Conservation (phyloP, 257 asterid genomes). For the Penstemon barbatus region DNA sequence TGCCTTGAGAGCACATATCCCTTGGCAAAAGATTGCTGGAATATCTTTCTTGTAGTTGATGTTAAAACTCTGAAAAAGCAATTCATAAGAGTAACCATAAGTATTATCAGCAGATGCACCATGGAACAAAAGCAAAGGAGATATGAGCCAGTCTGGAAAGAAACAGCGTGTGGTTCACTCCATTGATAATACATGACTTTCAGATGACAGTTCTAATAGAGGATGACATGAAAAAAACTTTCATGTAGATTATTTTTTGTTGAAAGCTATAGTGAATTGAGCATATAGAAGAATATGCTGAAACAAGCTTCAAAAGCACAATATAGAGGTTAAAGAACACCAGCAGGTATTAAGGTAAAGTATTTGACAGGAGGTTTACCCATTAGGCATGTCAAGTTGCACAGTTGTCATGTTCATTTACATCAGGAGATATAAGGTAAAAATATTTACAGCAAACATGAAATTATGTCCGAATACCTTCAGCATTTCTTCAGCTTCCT, state of each 20-base stretch:
- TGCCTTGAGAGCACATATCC: constrained; percentile 70
- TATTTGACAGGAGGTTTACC: not conserved
- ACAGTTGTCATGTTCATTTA: not conserved
- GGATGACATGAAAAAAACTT: not conserved
- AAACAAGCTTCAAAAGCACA: not conserved
- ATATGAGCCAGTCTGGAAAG: not conserved
- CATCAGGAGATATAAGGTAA: no score
- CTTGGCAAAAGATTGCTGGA: constrained; percentile 81
- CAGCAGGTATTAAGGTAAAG: not conserved
- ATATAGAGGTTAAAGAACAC: not conserved
- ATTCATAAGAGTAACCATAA: constrained; percentile 40
- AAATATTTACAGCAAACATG: not conserved
- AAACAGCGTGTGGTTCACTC: not conserved
- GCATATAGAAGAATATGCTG: constrained; percentile 16
- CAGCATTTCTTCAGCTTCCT: constrained; percentile 58
- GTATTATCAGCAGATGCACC: not conserved
- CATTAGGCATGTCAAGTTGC: not conserved
- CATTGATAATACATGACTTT: not conserved
- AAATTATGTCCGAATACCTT: constrained; percentile 39
- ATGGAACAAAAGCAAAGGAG: not conserved
- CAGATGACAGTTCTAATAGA: not conserved
- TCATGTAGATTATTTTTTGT: constrained; percentile 1
- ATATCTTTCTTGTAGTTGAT: constrained; percentile 73
- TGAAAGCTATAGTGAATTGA: not conserved
- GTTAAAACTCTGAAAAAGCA: constrained; percentile 67